These are phyloP conservation scores for Cystobasidiopsis lactophilus DNA, from an alignment of 768 basidiomycete genomes.

Conservation along the genomic window DNA sequence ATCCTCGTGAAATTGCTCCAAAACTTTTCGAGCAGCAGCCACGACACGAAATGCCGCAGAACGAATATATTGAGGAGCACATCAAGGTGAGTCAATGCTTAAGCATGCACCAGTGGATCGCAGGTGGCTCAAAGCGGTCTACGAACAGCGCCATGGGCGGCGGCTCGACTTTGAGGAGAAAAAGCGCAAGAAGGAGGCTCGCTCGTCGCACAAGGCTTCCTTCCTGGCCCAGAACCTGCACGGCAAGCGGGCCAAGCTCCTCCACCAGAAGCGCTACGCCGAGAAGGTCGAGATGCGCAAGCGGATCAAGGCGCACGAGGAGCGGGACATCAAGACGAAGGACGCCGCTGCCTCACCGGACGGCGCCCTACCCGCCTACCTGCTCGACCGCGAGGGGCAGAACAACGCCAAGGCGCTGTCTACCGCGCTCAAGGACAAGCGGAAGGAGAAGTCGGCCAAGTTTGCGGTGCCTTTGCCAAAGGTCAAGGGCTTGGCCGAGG, in stretches of 20 bases:
- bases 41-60: conserved; percentile 41
- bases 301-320: conserved; percentile 98
- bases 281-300: conserved; percentile 98
- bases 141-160: conserved; percentile 58
- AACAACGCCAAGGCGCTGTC: conserved; percentile 93
- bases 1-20: no score
- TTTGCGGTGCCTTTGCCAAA: conserved; percentile 91
- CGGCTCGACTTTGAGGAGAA: conserved; percentile 88
- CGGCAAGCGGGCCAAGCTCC: conserved; percentile 91
- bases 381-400: conserved; percentile 92
- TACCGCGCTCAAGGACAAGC: conserved; percentile 87
- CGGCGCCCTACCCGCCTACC: conserved; percentile 78
- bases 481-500: conserved; percentile 93
- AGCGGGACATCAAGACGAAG: conserved; percentile 87
- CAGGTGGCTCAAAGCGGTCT: neutral
- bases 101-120: neutral
- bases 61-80: conserved; percentile 98
- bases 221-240: conserved; percentile 77
- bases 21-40: no score
- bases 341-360: conserved; percentile 59
- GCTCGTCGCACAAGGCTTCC: conserved; percentile 37
- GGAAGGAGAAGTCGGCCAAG: conserved; percentile 97
- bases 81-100: conserved; percentile 34
- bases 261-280: conserved; percentile 84
- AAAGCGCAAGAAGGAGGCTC: conserved; percentile 37